phyloP scores from a whole-genome alignment of 129 eudicot genomes.

The Cynara cardunculus region DNA sequence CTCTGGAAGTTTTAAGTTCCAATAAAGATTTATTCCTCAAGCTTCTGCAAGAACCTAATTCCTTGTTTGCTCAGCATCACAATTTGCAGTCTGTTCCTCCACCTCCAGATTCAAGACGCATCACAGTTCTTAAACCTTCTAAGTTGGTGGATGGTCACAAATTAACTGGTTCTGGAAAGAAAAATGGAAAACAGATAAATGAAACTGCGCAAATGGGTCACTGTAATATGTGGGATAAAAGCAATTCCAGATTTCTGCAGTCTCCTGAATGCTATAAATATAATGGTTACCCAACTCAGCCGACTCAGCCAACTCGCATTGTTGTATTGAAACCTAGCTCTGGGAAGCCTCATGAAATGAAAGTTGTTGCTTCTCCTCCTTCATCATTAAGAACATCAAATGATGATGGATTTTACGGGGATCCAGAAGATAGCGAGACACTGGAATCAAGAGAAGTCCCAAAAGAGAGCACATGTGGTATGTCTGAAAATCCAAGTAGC shows the following conservation, averaged over 20 bases:
- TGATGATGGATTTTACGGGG: constrained; percentile 40
- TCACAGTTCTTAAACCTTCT: constrained; percentile 88
- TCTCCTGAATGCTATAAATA: constrained; percentile 30
- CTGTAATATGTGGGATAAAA: constrained; percentile 33
- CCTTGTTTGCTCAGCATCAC: constrained; percentile 54
- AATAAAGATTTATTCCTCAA: constrained; percentile 75
- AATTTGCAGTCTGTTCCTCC: constrained; percentile 46
- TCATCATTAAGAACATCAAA: constrained; percentile 39
- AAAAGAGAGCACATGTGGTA: constrained; percentile 40
- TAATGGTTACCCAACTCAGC: constrained; percentile 47
- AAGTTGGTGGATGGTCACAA: constrained; percentile 50
- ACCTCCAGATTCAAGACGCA: constrained; percentile 75
- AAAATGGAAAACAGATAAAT: constrained; percentile 40
- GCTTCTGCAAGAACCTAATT: constrained; percentile 81
- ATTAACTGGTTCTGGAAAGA: constrained; percentile 29
- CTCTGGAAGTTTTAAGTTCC: constrained; percentile 76
- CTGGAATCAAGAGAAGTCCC: constrained; percentile 59
- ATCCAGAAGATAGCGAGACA: constrained; percentile 47
- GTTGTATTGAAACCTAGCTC: constrained; percentile 86
- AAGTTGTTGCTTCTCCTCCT: constrained; percentile 45
- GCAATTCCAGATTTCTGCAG: constrained; percentile 35
- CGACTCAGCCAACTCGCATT: constrained; percentile 88
- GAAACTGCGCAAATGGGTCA: constrained; percentile 27
- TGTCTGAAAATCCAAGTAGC: constrained; percentile 35
- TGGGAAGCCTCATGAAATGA: constrained; percentile 43